Percentiles rank a stretch among this genome's conserved stretches.
Conservation (phyloP, 306 rosid species). For the Rosa lucieae region DNA sequence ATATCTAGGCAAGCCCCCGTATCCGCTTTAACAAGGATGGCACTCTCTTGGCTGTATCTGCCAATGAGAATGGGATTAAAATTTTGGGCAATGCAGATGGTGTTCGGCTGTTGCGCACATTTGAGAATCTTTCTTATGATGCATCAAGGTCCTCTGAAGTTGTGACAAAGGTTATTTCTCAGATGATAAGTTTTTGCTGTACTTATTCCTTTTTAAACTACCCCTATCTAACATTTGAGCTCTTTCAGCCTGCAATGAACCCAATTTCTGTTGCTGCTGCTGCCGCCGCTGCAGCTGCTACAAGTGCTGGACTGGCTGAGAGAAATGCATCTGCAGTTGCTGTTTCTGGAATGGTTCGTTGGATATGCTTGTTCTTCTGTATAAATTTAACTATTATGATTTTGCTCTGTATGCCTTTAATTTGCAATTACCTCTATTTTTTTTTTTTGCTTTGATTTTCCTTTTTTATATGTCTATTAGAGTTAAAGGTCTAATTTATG, state of each 20-base stretch:
- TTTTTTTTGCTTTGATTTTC: neutral
- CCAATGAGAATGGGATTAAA: constrained; percentile 87
- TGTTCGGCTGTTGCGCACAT: constrained; percentile 49
- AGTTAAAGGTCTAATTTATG: constrained; percentile 1
- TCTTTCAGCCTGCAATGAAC: constrained; percentile 72
- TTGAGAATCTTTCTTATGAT: constrained; percentile 75
- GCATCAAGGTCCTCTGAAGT: constrained; percentile 78
- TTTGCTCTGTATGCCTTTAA: neutral
- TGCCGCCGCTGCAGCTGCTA: constrained; percentile 46
- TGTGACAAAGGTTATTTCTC: constrained; percentile 65
- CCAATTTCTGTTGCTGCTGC: constrained; percentile 72
- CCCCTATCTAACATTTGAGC: constrained; percentile 21
- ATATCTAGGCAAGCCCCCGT: constrained; percentile 84
- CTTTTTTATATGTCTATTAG: neutral
- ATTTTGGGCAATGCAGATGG: constrained; percentile 82
- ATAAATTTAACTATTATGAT: neutral
- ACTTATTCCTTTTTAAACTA: constrained; percentile 5
- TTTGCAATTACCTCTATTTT: constrained; percentile 2
- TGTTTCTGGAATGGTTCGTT: constrained; percentile 84
- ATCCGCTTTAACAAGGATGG: constrained; percentile 99
- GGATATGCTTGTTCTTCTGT: neutral
- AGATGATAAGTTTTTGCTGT: constrained; percentile 12
- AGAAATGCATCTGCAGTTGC: constrained; percentile 68
- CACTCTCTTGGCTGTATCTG: constrained; percentile 84
- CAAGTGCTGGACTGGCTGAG: constrained; percentile 70